These are phyloP conservation scores for Dryadomyces sulphureus DNA, from an alignment of 2,329 filamentous ascomycete species.

Conservation along the genomic window DNA sequence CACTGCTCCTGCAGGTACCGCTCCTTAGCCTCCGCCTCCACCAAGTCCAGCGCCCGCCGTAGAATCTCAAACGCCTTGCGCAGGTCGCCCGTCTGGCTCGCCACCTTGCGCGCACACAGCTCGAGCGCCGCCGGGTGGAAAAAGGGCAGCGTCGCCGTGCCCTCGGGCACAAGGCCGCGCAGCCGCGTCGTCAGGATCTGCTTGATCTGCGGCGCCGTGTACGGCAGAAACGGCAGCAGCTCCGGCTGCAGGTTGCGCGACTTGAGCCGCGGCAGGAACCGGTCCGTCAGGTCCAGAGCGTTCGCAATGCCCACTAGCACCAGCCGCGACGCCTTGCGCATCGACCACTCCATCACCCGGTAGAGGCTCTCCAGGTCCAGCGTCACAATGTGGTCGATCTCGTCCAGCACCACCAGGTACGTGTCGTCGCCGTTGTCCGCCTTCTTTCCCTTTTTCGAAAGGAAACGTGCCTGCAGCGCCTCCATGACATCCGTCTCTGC, in stretches of 20 bases:
- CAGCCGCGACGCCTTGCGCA: slow-evolving; percentile 65
- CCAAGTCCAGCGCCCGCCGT: slow-evolving; percentile 72
- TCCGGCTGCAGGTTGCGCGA: slow-evolving; percentile 81
- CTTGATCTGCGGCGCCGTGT: slow-evolving; percentile 76
- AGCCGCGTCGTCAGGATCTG: slow-evolving; percentile 75
- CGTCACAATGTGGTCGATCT: slow-evolving; percentile 87
- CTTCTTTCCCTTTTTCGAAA: slow-evolving; percentile 33
- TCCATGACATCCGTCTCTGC: slow-evolving; percentile 53
- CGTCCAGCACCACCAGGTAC: slow-evolving; percentile 80
- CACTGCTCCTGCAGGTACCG: slow-evolving; percentile 49
- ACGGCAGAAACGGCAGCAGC: slow-evolving; percentile 82
- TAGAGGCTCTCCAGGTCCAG: slow-evolving; percentile 82
- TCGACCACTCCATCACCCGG: slow-evolving; percentile 90
- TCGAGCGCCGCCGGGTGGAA: slow-evolving; percentile 89
- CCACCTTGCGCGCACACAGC: slow-evolving; percentile 86
- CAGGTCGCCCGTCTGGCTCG: slow-evolving; percentile 84
- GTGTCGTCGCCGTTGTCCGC: slow-evolving; percentile 24
- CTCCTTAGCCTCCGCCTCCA: slow-evolving; percentile 69
- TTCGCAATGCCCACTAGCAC: slow-evolving; percentile 89
- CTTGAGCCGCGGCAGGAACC: slow-evolving; percentile 86
- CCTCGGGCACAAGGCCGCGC: slow-evolving; percentile 51
- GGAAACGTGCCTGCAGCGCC: slow-evolving; percentile 56
- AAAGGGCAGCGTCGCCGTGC: slow-evolving; percentile 54
- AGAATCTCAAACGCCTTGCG: slow-evolving; percentile 94
- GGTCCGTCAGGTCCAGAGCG: slow-evolving; percentile 85